Conservation (phyloP, 495 filamentous ascomycete genomes). For the Podospora appendiculata region DNA sequence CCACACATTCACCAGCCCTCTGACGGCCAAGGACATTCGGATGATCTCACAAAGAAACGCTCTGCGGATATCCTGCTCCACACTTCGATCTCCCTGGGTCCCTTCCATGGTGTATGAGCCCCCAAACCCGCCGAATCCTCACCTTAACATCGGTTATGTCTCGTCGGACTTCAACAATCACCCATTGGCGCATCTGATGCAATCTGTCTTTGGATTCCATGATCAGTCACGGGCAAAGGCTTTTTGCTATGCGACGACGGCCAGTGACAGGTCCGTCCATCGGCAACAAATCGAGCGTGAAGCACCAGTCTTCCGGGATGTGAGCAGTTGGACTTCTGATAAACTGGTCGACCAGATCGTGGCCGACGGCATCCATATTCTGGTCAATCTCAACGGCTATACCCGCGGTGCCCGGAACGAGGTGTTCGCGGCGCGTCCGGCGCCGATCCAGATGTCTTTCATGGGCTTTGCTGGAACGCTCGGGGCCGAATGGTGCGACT, state of each 20-base stretch:
- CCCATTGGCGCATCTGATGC: constrained; percentile 95
- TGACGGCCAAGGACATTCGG: constrained; percentile 89
- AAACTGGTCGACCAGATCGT: constrained; percentile 83
- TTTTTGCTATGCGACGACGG: constrained; percentile 94
- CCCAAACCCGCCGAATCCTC: constrained; percentile 71
- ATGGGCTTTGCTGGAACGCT: constrained; percentile 98
- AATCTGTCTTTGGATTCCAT: constrained; percentile 96
- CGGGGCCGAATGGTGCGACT: constrained; percentile 98
- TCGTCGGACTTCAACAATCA: constrained; percentile 99
- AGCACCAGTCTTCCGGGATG: constrained; percentile 86
- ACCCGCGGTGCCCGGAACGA: constrained; percentile 96
- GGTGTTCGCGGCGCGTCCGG: constrained; percentile 89
- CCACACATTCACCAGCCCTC: constrained; percentile 93
- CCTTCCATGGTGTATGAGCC: constrained; percentile 74
- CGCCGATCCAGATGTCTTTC: constrained; percentile 98
- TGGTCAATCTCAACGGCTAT: constrained; percentile 96
- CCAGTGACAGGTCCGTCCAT: constrained; percentile 85
- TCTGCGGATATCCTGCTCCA: constrained; percentile 83
- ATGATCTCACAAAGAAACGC: constrained; percentile 95
- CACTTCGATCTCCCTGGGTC: constrained; percentile 79
- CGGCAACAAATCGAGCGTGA: constrained; percentile 92
- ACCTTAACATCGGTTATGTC: constrained; percentile 88
- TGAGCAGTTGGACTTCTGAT: constrained; percentile 79
- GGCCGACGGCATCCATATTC: constrained; percentile 88
- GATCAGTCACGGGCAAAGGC: constrained; percentile 65